Percentiles rank a stretch among this genome's conserved stretches.
phyloP scores from a whole-genome alignment of 257 asterid species.

The Ballota nigra region DNA sequence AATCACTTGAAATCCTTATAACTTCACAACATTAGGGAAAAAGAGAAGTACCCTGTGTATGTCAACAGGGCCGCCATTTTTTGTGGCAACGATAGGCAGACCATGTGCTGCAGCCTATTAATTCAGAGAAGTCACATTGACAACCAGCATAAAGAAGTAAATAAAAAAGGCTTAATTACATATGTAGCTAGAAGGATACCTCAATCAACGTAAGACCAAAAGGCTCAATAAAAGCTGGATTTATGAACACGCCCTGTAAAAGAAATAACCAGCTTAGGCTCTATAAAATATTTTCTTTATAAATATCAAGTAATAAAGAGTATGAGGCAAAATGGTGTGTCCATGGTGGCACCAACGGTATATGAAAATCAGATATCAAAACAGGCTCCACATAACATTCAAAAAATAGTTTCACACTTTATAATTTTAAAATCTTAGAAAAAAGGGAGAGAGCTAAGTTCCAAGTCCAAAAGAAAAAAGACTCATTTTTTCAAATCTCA shows the following conservation, averaged over 20 bases:
- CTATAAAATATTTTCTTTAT: not conserved
- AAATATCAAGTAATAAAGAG: slow-evolving; percentile 1
- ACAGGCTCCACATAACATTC: not conserved
- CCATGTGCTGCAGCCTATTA: slow-evolving; percentile 93
- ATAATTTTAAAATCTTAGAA: not conserved
- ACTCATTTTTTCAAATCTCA: not conserved
- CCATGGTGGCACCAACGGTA: not conserved
- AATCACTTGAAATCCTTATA: not conserved
- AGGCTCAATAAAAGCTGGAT: slow-evolving; percentile 98
- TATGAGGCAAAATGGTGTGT: not conserved
- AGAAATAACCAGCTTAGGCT: slow-evolving; percentile 7
- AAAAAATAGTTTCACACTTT: not conserved
- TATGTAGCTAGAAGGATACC: slow-evolving; percentile 43
- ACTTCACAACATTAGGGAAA: not conserved
- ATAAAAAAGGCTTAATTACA: not conserved
- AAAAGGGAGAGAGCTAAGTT: not conserved
- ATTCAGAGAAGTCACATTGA: slow-evolving; percentile 9
- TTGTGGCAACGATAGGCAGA: slow-evolving; percentile 84
- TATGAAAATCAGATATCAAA: not conserved
- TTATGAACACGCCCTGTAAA: slow-evolving; percentile 93
- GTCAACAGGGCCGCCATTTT: slow-evolving; percentile 95
- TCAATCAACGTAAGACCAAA: slow-evolving; percentile 96
- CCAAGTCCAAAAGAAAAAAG: not conserved
- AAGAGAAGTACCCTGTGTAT: slow-evolving; percentile 64
- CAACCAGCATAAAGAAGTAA: slow-evolving; percentile 23